Base-by-base conservation (phyloP, 768 basidiomycete genomes). In the Psilocybe tampanensis region DNA sequence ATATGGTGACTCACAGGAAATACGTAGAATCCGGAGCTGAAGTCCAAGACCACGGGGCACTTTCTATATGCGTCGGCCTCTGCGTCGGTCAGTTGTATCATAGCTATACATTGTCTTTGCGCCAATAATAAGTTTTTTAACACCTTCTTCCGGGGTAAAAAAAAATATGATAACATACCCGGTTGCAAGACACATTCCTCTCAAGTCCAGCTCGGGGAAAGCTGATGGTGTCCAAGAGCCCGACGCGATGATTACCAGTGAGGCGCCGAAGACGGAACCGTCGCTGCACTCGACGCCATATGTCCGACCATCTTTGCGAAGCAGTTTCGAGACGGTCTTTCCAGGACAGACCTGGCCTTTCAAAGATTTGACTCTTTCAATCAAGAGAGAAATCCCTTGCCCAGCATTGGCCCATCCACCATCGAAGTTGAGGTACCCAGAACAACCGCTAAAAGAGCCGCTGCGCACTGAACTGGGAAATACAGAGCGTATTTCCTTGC, bases 151-250 rank as follows among this genome's bases (percentile, higher is more conserved):
- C 4, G 36, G 36, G 36, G 33, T 23, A 18, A 41, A 22, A 44
- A 36, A 29, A 29, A 29, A 29, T n/a, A n/a, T 5, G 33, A 23
- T 41, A 12, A 47, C 80, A 67, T 60, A 94, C 94, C 95, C 95
- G 18, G 92, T 95, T 1, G 95, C 92, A 8, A 87, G 71, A 59
- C 87, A 87, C 21, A 71, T 74, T 2, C 73, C 67, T 15, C 78
- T 73, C 36, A 90, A 65, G 12, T 74, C 70, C 8, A 87, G 70
- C 36, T 81, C 80, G 8, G 87, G 85, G 66, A 95, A 92, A 1
- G 86, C 69, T 1, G 88, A 87, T 8, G 91, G 84, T 1, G 94
- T 94, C 96, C 95, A 97, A 5, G 89, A 82, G 21, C 94, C 94
- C 13, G 86, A 76, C 8, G 92, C 85, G 32, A 95, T 69, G 24